Evolutionary conservation across 2,329 filamentous ascomycete species (phyloP).

Genomic region (Phyllosticta paracitricarpa): DNA sequence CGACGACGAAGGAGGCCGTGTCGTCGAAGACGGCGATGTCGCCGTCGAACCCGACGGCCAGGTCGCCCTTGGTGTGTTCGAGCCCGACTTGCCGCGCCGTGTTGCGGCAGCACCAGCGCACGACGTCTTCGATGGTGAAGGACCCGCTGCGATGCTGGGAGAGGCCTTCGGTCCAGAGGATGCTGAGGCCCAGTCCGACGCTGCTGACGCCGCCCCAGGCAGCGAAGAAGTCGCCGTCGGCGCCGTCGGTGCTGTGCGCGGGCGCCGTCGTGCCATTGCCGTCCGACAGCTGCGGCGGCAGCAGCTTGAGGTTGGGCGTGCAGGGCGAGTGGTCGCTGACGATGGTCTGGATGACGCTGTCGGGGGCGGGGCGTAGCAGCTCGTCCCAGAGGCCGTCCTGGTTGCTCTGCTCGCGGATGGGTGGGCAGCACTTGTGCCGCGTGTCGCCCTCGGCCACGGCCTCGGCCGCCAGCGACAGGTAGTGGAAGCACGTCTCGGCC

Average conservation of each 20-base stretch:
- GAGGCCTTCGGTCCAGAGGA: constrained; percentile 67
- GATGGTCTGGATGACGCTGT: constrained; percentile 77
- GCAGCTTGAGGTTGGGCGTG: constrained; percentile 85
- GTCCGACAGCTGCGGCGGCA: constrained; percentile 60
- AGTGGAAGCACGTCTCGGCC: constrained; percentile 93
- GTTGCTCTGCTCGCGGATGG: constrained; percentile 72
- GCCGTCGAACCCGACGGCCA: constrained; percentile 73
- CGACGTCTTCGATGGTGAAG: constrained; percentile 63
- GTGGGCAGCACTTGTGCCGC: constrained; percentile 89
- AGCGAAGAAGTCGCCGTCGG: constrained; percentile 77
- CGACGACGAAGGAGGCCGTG: constrained; percentile 59
- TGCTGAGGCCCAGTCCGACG: constrained; percentile 83
- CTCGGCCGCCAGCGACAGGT: constrained; percentile 76
- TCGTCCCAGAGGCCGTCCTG: constrained; percentile 83
- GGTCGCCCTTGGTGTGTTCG: constrained; percentile 67
- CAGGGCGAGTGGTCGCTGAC: constrained; percentile 96
- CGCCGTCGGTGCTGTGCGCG: constrained; percentile 23
- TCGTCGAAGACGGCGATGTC: constrained; percentile 93
- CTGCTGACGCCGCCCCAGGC: constrained; percentile 96
- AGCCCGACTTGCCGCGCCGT: constrained; percentile 85
- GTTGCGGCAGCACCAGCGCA: constrained; percentile 73
- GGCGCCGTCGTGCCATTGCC: constrained; percentile 21
- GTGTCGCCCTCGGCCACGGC: constrained; percentile 77
- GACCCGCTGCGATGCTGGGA: constrained; percentile 38
- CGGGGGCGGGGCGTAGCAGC: constrained; percentile 41